A percentile compares a stretch with the other conserved stretches of the same genome.
These are phyloP conservation scores for Thalassiosira ordinaria DNA, from an alignment of 352 stramenopile genomes.

Conservation along the genomic window DNA sequence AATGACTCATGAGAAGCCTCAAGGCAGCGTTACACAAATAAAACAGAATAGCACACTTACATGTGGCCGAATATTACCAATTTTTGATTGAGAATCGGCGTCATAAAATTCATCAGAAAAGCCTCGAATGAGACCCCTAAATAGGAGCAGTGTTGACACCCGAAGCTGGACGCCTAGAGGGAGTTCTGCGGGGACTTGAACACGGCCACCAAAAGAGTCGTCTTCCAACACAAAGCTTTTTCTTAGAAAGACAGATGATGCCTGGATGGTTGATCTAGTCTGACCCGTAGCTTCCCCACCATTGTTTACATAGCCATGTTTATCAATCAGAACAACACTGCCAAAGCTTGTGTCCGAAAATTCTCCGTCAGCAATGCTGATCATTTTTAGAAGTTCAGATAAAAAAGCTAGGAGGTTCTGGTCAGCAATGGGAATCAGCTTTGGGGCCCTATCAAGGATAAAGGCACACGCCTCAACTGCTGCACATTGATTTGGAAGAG, in stretches of 20 bases:
- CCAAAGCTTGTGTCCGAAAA: conserved; percentile 75
- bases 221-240: conserved; percentile 54
- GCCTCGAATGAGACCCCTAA: conserved; percentile 74
- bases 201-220: conserved; percentile 43
- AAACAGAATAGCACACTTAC: neutral
- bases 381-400: conserved; percentile 85
- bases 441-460: conserved; percentile 71
- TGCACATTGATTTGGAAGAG: conserved; percentile 79
- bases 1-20: too few species aligned
- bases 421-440: conserved; percentile 73
- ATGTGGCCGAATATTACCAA: conserved; percentile 68
- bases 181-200: conserved; percentile 71
- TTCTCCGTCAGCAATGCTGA: conserved; percentile 84
- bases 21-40: too few species aligned
- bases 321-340: conserved; percentile 77
- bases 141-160: conserved; percentile 77
- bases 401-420: conserved; percentile 80
- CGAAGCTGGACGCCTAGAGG: conserved; percentile 77
- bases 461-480: conserved; percentile 77
- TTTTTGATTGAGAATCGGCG: conserved; percentile 66
- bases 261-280: conserved; percentile 19
- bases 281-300: conserved; percentile 18
- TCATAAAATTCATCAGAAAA: conserved; percentile 83
- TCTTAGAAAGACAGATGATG: conserved; percentile 74
- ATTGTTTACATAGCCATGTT: conserved; percentile 74